Evolutionary conservation across 345 rosid species (phyloP).

Genomic region (Camelina sativa): DNA sequence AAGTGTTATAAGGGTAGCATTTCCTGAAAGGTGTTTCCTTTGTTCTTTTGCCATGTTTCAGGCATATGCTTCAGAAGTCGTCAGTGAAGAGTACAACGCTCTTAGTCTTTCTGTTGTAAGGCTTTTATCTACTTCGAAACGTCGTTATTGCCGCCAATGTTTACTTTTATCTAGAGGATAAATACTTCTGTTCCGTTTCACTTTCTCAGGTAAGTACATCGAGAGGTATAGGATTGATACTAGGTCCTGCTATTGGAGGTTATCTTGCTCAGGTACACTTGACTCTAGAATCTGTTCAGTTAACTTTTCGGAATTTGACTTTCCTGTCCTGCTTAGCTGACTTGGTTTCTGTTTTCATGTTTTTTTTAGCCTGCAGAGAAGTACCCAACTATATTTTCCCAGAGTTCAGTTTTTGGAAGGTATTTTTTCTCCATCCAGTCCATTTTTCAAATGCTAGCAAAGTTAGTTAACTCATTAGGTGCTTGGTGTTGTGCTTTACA

Average conservation of each 20-base stretch:
- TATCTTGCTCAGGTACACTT: constrained; percentile 75
- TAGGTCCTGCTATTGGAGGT: constrained; percentile 90
- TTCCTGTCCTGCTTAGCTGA: constrained; percentile 7
- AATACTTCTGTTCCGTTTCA: neutral
- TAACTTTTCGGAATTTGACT: too few relatives aligned
- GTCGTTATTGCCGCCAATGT: neutral
- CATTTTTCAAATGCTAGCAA: neutral
- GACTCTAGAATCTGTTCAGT: neutral
- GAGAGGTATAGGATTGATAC: constrained; percentile 74
- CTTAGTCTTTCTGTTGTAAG: constrained; percentile 80
- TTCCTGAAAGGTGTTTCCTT: constrained; percentile 9
- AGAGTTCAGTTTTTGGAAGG: constrained; percentile 70
- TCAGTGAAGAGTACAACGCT: constrained; percentile 66
- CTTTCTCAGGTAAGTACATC: constrained; percentile 67
- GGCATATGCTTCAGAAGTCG: constrained; percentile 89
- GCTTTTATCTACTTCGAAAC: constrained; percentile 5
- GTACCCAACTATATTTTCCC: constrained; percentile 58
- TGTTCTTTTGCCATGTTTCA: constrained; percentile 34
- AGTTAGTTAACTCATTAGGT: neutral
- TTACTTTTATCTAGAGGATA: constrained; percentile 13
- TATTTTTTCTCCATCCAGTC: constrained; percentile 22
- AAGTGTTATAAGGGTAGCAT: neutral
- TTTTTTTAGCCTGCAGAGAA: constrained; percentile 70
- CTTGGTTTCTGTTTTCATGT: constrained; percentile 20
- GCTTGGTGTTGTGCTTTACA: constrained; percentile 34